Percentiles rank a stretch among this genome's conserved stretches.
phyloP scores from a whole-genome alignment of 441 rosid genomes.

The Raphanus hybrid region DNA sequence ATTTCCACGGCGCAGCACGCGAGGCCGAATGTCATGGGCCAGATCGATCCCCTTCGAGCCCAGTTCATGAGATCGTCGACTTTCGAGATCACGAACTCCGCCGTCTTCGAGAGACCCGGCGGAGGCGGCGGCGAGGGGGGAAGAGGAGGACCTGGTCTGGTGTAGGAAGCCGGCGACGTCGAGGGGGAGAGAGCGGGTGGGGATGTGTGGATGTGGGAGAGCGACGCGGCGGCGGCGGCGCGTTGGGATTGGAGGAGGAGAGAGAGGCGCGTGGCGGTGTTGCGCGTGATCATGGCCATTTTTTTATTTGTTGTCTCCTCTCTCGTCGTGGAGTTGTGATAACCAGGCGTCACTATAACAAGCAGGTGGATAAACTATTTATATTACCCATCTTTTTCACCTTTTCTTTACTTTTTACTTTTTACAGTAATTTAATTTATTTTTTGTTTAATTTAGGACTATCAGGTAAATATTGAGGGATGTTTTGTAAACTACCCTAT shows the following conservation, averaged over 20 bases:
- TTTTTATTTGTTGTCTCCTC: neutral
- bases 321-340: slow-evolving; percentile 30
- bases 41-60: slow-evolving; percentile 93
- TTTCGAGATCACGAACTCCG: slow-evolving; percentile 92
- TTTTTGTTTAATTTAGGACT: no score
- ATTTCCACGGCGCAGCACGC: slow-evolving; percentile 99
- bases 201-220: slow-evolving; percentile 59
- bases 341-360: neutral
- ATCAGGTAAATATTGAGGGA: no score
- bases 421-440: neutral
- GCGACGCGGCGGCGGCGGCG: slow-evolving; percentile 38
- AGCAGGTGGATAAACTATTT: neutral
- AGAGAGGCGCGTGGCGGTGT: slow-evolving; percentile 72
- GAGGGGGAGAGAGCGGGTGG: slow-evolving; percentile 55
- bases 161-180: slow-evolving; percentile 63
- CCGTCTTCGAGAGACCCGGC: slow-evolving; percentile 77
- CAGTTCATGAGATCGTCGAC: slow-evolving; percentile 94
- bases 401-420: no score
- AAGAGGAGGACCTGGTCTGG: slow-evolving; percentile 54
- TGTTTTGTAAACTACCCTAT: no score
- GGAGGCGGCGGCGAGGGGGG: slow-evolving; percentile 55
- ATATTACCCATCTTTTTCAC: neutral
- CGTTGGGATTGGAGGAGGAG: slow-evolving; percentile 57
- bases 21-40: slow-evolving; percentile 99
- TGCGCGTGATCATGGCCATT: slow-evolving; percentile 77